Conservation (phyloP, 2,329 filamentous ascomycete species). For the Talaromyces pinophilus region DNA sequence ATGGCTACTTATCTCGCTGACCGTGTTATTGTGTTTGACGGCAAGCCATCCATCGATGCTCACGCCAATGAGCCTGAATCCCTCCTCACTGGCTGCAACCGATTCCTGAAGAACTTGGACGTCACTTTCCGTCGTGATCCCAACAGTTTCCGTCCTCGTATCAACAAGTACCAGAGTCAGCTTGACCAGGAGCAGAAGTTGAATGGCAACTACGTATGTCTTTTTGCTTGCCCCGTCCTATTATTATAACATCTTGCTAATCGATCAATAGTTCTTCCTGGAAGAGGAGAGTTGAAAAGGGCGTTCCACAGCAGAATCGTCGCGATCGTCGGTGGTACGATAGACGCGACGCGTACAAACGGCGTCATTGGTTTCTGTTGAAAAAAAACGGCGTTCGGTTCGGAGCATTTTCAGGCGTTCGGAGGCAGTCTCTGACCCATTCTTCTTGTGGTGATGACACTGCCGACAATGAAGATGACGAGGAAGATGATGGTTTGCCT, state of each 20-base stretch:
- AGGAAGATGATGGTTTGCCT: conserved; percentile 58
- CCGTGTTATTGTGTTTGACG: conserved; percentile 97
- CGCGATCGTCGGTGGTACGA: conserved; percentile 40
- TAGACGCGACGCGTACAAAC: conserved; percentile 40
- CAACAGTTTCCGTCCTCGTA: conserved; percentile 91
- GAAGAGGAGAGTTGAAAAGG: conserved; percentile 78
- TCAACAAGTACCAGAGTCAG: conserved; percentile 96
- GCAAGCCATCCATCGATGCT: conserved; percentile 82
- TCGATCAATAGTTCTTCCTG: conserved; percentile 75
- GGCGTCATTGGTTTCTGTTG: conserved; percentile 35
- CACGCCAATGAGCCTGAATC: conserved; percentile 90
- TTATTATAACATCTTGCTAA: background rate
- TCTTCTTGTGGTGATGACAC: conserved; percentile 50
- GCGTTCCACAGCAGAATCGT: conserved; percentile 50
- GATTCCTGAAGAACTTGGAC: conserved; percentile 92
- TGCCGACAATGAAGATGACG: conserved; percentile 63
- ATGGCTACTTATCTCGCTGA: conserved; percentile 85
- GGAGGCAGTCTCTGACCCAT: conserved; percentile 39
- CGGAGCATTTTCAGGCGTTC: conserved; percentile 47
- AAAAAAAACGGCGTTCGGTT: conserved; percentile 38
- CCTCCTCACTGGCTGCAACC: conserved; percentile 92
- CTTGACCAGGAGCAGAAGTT: conserved; percentile 97
- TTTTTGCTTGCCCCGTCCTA: background rate
- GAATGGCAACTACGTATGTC: conserved; percentile 81
- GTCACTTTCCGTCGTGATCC: conserved; percentile 99